phyloP scores from a whole-genome alignment of 2,329 filamentous ascomycete species.

The Xylaria sp. region DNA sequence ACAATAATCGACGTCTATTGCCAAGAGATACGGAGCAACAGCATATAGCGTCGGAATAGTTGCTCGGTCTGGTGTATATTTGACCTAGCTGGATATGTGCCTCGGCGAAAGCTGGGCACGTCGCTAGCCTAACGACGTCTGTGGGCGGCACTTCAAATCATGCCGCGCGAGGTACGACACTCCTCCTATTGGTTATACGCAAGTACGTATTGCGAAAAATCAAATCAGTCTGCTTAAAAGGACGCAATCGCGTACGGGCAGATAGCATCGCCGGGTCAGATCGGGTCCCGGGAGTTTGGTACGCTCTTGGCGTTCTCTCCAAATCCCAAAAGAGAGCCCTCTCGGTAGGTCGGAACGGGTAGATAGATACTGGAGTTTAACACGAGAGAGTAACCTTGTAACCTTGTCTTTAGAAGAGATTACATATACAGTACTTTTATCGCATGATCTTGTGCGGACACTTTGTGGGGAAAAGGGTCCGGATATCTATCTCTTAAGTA shows the following conservation, averaged over 20 bases:
- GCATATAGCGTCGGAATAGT: background rate
- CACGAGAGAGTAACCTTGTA: background rate
- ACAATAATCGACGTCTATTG: background rate
- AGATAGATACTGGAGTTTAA: background rate
- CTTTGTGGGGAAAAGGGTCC: constrained; percentile 16
- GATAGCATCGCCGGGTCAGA: too few species aligned
- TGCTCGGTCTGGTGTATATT: background rate
- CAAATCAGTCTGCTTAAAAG: background rate
- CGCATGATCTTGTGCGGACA: constrained; percentile 10
- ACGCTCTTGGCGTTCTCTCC: background rate
- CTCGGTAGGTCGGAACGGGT: background rate
- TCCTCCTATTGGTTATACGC: too few species aligned
- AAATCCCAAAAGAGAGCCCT: background rate
- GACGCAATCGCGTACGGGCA: background rate
- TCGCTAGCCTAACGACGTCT: background rate
- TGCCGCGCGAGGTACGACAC: background rate
- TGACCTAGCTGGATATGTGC: background rate
- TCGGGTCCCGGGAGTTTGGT: constrained; percentile 17
- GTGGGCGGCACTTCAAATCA: background rate
- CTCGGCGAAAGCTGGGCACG: background rate
- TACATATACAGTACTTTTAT: constrained; percentile 16
- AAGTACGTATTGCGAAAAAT: background rate
- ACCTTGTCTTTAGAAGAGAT: constrained; percentile 17
- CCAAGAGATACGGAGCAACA: background rate
- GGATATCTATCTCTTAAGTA: background rate